These are phyloP conservation scores for Fraxinus pennsylvanica DNA, from an alignment of 257 asterid species.

Conservation along the genomic window DNA sequence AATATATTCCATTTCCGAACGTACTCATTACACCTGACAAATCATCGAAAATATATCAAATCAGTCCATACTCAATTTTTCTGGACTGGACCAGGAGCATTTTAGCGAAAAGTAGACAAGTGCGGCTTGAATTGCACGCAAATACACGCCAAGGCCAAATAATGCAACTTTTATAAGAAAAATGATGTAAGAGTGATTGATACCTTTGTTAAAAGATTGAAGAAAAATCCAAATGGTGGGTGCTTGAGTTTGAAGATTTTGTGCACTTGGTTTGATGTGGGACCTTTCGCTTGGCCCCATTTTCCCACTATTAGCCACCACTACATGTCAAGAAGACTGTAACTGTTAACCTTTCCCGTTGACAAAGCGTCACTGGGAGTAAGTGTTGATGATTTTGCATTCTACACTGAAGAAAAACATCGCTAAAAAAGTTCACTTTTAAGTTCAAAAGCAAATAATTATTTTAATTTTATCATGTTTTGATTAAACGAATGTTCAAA, in stretches of 20 bases:
- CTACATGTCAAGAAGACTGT: conserved; percentile 48
- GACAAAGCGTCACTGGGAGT: conserved; percentile 31
- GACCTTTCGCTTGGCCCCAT: conserved; percentile 38
- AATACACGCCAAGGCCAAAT: conserved; percentile 41
- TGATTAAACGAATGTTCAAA: no score
- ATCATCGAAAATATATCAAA: conserved; percentile 36
- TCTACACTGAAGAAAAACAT: not conserved
- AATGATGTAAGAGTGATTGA: conserved; percentile 32
- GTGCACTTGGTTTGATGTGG: conserved; percentile 42
- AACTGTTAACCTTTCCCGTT: conserved; percentile 39
- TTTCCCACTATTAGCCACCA: conserved; percentile 39
- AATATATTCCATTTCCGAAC: conserved; percentile 54
- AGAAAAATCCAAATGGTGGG: conserved; percentile 18
- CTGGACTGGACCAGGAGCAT: conserved; percentile 33
- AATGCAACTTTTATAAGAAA: conserved; percentile 25
- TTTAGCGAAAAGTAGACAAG: conserved; percentile 38
- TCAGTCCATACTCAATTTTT: conserved; percentile 23
- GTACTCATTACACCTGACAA: conserved; percentile 38
- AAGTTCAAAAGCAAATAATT: no score
- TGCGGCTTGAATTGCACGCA: conserved; percentile 51
- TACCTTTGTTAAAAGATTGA: conserved; percentile 24
- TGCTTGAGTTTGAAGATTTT: conserved; percentile 35
- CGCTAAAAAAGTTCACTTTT: no score
- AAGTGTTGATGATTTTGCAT: conserved; percentile 29
- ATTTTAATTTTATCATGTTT: no score